phyloP scores from a whole-genome alignment of 371 early-diverging fungal species.

The Ordospora colligata region DNA sequence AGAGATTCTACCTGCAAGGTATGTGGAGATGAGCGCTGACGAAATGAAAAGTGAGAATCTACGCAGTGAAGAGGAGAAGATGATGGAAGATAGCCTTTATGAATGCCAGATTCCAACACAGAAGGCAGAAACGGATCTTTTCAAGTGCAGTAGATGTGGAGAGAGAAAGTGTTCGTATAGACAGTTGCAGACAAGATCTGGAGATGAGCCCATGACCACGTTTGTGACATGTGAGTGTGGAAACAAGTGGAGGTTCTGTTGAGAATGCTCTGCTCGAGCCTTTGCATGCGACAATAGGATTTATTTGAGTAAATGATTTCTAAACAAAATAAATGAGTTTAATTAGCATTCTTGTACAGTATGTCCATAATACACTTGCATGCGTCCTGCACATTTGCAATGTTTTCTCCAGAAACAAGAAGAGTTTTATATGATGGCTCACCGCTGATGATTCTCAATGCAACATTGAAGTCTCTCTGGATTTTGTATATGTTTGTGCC shows the following conservation, averaged over 20 bases:
- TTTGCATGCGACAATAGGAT: neutral
- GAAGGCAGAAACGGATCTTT: slow-evolving; percentile 61
- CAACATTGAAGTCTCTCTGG: slow-evolving; percentile 1
- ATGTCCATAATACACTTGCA: neutral
- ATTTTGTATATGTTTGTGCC: neutral
- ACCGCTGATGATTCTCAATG: neutral
- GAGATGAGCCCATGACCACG: slow-evolving; percentile 63
- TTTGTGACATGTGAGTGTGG: slow-evolving; percentile 61
- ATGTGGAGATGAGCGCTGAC: slow-evolving; percentile 54
- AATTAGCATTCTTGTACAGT: neutral
- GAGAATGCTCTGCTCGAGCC: too few species aligned
- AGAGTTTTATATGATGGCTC: neutral
- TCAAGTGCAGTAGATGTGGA: slow-evolving; percentile 60
- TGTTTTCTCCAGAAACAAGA: neutral
- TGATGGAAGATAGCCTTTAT: slow-evolving; percentile 46
- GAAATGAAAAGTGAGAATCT: slow-evolving; percentile 60
- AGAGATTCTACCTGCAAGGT: slow-evolving; percentile 44
- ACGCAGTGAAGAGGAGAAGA: slow-evolving; percentile 50
- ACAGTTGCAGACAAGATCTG: slow-evolving; percentile 62
- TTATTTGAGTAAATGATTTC: neutral
- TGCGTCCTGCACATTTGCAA: neutral
- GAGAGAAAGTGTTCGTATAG: slow-evolving; percentile 61
- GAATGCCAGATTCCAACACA: slow-evolving; percentile 55
- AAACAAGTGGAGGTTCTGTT: slow-evolving; percentile 61
- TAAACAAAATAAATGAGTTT: neutral